Conservation (phyloP, 352 stramenopile species). For the Paralagenidium karlingii region DNA sequence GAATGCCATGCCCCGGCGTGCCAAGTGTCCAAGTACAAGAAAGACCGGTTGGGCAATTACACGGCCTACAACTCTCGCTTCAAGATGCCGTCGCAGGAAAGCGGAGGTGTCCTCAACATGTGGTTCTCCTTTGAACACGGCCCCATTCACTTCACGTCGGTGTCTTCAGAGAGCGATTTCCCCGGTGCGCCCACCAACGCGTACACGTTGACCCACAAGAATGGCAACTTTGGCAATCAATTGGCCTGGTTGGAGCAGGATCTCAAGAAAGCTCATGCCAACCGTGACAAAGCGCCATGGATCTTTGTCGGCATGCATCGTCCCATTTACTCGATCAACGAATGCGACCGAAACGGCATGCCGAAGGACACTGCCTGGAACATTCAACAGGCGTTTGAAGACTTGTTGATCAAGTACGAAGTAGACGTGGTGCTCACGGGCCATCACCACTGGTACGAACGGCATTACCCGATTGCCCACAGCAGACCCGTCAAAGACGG, state of each 20-base stretch:
- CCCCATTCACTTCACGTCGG: conserved; percentile 45
- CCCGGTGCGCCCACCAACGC: conserved; percentile 15
- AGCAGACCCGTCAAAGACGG: conserved; percentile 2
- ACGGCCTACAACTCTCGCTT: conserved; percentile 37
- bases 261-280: conserved; percentile 32
- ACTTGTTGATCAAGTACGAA: conserved; percentile 26
- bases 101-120: conserved; percentile 26
- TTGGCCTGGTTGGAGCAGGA: conserved; percentile 37
- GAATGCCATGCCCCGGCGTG: conserved; percentile 26
- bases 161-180: conserved; percentile 61
- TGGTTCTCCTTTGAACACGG: conserved; percentile 36
- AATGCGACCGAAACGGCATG: conserved; percentile 3
- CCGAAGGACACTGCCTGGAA: too few species aligned
- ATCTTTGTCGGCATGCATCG: conserved; percentile 64
- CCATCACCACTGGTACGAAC: conserved; percentile 41
- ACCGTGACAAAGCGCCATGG: conserved; percentile 41
- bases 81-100: conserved; percentile 28
- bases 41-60: conserved; percentile 37
- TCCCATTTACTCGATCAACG: conserved; percentile 33
- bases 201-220: conserved; percentile 13
- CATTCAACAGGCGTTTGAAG: conserved; percentile 20
- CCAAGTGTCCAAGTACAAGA: conserved; percentile 16
- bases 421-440: conserved; percentile 47
- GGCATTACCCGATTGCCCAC: conserved; percentile 14
- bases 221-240: conserved; percentile 36